Evolutionary conservation across 2,329 filamentous ascomycete species (phyloP).

Genomic region (Ascochyta fabae): DNA sequence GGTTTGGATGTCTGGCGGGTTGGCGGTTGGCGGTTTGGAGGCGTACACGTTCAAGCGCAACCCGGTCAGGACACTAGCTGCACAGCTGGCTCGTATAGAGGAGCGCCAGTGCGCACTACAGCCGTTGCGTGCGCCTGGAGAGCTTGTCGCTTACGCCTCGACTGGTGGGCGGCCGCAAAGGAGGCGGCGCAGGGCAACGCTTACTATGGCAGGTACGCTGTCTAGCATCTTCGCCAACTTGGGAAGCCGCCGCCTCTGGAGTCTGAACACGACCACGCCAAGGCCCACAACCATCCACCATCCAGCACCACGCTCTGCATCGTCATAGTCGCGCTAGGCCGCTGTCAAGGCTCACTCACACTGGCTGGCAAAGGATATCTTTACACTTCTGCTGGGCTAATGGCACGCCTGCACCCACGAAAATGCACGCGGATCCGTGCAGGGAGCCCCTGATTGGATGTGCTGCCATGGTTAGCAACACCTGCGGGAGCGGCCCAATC

Average conservation of each 20-base stretch:
- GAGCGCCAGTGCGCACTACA: constrained; percentile 13
- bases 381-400: constrained; percentile 1
- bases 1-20: background rate
- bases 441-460: constrained; percentile 7
- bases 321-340: constrained; percentile 4
- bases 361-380: constrained; percentile 4
- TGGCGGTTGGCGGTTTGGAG: background rate
- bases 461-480: constrained; percentile 2
- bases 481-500: background rate
- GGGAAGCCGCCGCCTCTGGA: too few species aligned
- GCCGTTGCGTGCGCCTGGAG: constrained; percentile 8
- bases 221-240: background rate
- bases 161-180: constrained; percentile 14
- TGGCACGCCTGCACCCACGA: background rate
- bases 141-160: background rate
- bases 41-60: constrained; percentile 14
- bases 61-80: constrained; percentile 11
- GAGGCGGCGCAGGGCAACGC: constrained; percentile 6
- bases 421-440: background rate
- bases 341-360: background rate
- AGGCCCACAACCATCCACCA: background rate
- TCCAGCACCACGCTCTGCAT: background rate
- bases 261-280: background rate
- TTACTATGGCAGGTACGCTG: background rate
- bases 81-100: constrained; percentile 16